Percentiles rank a stretch among this genome's conserved stretches.
Conservation (phyloP, 805 yeast species). For the Candida dendrica region DNA sequence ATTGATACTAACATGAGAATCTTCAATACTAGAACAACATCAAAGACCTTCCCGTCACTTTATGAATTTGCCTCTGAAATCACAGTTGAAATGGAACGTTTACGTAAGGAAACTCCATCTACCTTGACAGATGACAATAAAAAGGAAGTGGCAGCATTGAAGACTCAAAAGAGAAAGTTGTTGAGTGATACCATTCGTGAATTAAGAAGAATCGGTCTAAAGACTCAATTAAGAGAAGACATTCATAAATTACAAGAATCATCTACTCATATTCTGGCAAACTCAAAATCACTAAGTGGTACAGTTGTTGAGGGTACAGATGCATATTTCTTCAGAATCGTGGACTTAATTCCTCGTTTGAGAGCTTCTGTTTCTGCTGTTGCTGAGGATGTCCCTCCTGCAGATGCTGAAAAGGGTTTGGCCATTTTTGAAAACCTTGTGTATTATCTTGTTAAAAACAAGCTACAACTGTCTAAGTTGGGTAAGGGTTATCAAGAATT, state of each 20-base stretch:
- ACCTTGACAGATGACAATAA: constrained; percentile 66
- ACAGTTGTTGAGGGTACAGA: constrained; percentile 39
- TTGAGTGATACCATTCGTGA: constrained; percentile 74
- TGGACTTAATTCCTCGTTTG: constrained; percentile 77
- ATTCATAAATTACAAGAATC: constrained; percentile 56
- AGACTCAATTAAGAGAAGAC: constrained; percentile 56
- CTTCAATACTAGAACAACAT: constrained; percentile 29
- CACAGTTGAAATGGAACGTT: constrained; percentile 47
- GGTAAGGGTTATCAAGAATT: constrained; percentile 15
- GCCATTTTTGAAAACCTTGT: constrained; percentile 71
- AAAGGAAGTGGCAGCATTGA: constrained; percentile 60
- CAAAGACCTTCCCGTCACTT: constrained; percentile 39
- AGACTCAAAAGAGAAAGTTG: constrained; percentile 72
- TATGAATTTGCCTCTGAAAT: constrained; percentile 49
- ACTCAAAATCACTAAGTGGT: constrained; percentile 37
- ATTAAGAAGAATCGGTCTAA: constrained; percentile 70
- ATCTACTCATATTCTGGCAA: constrained; percentile 55
- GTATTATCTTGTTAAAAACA: constrained; percentile 44
- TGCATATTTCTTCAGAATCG: constrained; percentile 52
- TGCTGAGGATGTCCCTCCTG: constrained; percentile 67
- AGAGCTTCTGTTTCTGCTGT: constrained; percentile 55
- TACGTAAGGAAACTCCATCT: constrained; percentile 74
- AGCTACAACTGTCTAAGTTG: constrained; percentile 36
- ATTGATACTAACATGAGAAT: constrained; percentile 51
- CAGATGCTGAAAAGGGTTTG: constrained; percentile 69